These are phyloP conservation scores for Geranium brycei DNA, from an alignment of 345 rosid species.

Conservation along the genomic window DNA sequence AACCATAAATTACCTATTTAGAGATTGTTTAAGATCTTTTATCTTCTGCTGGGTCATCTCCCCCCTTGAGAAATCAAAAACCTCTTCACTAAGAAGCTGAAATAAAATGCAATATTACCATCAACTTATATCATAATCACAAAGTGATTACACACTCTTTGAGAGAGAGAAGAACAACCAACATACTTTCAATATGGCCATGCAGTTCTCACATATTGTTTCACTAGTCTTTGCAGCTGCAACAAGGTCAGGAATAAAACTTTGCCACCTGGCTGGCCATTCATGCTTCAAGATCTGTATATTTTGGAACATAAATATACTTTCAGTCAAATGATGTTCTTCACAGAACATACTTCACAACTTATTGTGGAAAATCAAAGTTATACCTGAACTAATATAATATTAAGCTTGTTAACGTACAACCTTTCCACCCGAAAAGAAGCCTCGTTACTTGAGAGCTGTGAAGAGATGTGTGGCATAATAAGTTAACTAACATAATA, in stretches of 20 bases:
- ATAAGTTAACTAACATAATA: neutral
- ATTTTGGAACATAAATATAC: no score
- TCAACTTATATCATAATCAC: no score
- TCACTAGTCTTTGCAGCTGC: conserved; percentile 97
- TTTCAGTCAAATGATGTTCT: neutral
- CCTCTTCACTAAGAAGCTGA: conserved; percentile 97
- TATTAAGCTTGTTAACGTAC: conserved; percentile 87
- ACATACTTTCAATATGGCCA: conserved; percentile 83
- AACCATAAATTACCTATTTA: conserved; percentile 46
- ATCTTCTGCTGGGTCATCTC: conserved; percentile 97
- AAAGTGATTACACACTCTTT: neutral
- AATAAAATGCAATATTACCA: neutral
- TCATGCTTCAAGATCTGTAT: conserved; percentile 88
- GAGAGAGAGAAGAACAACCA: neutral
- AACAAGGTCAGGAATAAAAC: conserved; percentile 97
- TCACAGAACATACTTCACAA: neutral
- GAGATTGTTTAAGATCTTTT: conserved; percentile 92
- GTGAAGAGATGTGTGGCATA: neutral
- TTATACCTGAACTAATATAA: conserved; percentile 86
- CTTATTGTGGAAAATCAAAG: neutral
- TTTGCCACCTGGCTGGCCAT: conserved; percentile 96
- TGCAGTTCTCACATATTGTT: conserved; percentile 99
- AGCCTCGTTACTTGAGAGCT: conserved; percentile 87
- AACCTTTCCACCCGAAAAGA: conserved; percentile 81
- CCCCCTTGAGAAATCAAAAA: conserved; percentile 97